Conservation (phyloP, 2,329 filamentous ascomycete species). For the Colletotrichum eremochloae region DNA sequence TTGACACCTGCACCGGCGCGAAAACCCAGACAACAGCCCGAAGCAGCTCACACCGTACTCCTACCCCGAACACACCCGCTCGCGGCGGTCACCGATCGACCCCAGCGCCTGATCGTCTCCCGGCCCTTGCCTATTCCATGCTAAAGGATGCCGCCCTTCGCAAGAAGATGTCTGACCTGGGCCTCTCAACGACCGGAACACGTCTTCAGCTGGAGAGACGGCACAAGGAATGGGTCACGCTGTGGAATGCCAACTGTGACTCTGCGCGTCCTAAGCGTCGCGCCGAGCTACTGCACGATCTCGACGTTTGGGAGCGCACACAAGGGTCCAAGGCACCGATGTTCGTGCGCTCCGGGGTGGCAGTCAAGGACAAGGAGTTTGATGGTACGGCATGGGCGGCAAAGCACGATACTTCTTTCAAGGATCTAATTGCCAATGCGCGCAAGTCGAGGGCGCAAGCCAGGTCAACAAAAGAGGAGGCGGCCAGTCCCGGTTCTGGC, state of each 20-base stretch:
- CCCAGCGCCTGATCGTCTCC: slow-evolving; percentile 70
- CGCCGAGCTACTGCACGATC: slow-evolving; percentile 78
- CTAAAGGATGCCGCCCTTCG: slow-evolving; percentile 83
- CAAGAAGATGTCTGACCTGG: slow-evolving; percentile 85
- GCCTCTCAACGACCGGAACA: slow-evolving; percentile 78
- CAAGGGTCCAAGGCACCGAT: slow-evolving; percentile 73
- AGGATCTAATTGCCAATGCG: slow-evolving; percentile 83
- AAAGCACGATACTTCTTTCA: slow-evolving; percentile 81
- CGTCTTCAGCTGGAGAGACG: slow-evolving; percentile 80
- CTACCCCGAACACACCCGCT: slow-evolving; percentile 23
- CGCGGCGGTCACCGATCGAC: slow-evolving; percentile 49
- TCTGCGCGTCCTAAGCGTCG: slow-evolving; percentile 79
- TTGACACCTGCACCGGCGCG: slow-evolving; percentile 74
- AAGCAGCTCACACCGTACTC: slow-evolving; percentile 2
- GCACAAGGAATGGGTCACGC: slow-evolving; percentile 92
- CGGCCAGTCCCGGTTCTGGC: background rate
- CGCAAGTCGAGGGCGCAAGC: slow-evolving; percentile 65
- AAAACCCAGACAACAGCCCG: slow-evolving; percentile 5
- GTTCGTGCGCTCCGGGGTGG: slow-evolving; percentile 44
- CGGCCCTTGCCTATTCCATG: slow-evolving; percentile 87
- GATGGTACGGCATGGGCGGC: slow-evolving; percentile 82
- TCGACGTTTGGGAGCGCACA: slow-evolving; percentile 89
- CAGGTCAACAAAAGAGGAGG: slow-evolving; percentile 47
- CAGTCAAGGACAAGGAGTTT: slow-evolving; percentile 90
- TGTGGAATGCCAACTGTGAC: slow-evolving; percentile 98